Evolutionary conservation across 2,329 filamentous ascomycete genomes (phyloP).

Genomic region (Hypoxylon sp.): DNA sequence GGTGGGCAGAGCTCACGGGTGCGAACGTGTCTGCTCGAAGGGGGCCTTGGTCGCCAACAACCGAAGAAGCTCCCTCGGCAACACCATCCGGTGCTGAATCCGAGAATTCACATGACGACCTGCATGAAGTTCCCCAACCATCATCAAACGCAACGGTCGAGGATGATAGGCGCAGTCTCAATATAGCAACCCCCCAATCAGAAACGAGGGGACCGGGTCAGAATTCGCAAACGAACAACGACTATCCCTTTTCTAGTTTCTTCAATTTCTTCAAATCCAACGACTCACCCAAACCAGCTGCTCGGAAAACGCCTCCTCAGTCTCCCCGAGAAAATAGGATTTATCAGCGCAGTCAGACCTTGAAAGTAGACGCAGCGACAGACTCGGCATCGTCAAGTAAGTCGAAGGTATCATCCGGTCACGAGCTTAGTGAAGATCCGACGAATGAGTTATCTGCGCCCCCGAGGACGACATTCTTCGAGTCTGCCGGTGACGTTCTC

Average conservation of each 20-base stretch:
- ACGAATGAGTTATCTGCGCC: slow-evolving; percentile 68
- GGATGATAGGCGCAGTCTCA: slow-evolving; percentile 68
- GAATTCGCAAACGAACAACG: slow-evolving; percentile 49
- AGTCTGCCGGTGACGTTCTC: slow-evolving; percentile 90
- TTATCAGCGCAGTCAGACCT: slow-evolving; percentile 79
- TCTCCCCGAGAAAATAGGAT: slow-evolving; percentile 72
- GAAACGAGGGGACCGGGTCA: slow-evolving; percentile 37
- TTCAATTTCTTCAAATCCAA: slow-evolving; percentile 77
- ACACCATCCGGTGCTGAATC: slow-evolving; percentile 46
- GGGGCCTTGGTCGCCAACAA: slow-evolving; percentile 53
- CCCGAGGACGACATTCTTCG: slow-evolving; percentile 91
- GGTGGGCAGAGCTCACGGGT: slow-evolving; percentile 89
- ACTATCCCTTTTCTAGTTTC: slow-evolving; percentile 67
- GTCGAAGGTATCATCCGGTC: slow-evolving; percentile 58
- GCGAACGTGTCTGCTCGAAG: slow-evolving; percentile 64
- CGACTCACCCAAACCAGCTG: slow-evolving; percentile 58
- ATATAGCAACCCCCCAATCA: slow-evolving; percentile 51
- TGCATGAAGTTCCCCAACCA: slow-evolving; percentile 74
- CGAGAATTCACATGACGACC: slow-evolving; percentile 46
- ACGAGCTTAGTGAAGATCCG: slow-evolving; percentile 55
- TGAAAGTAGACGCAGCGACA: slow-evolving; percentile 55
- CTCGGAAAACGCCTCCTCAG: slow-evolving; percentile 44
- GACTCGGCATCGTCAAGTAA: slow-evolving; percentile 46
- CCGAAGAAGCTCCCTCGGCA: slow-evolving; percentile 41
- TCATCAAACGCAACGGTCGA: slow-evolving; percentile 69